Percentiles rank a stretch among this genome's conserved stretches.
Evolutionary conservation across 805 yeast species (phyloP).

Genomic region (Alloascoidea africana): DNA sequence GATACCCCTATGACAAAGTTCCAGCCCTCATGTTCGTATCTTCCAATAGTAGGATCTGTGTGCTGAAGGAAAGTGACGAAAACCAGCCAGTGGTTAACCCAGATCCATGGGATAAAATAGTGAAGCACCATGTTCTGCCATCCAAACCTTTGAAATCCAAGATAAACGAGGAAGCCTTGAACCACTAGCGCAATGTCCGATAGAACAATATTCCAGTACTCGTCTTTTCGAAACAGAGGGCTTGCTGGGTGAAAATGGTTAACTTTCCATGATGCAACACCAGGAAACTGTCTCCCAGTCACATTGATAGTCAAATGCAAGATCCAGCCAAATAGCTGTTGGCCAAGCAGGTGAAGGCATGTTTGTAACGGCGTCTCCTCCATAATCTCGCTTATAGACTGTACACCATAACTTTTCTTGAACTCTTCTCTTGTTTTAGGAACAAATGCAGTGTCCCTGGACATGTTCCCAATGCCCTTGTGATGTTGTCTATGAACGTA

Average conservation of each 20-base stretch:
- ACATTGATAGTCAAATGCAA: slow-evolving; percentile 52
- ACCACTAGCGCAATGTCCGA: slow-evolving; percentile 58
- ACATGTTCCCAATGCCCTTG: slow-evolving; percentile 75
- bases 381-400: slow-evolving; percentile 34
- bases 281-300: slow-evolving; percentile 55
- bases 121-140: slow-evolving; percentile 44
- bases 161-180: slow-evolving; percentile 36
- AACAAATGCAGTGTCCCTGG: slow-evolving; percentile 75
- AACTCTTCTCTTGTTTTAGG: slow-evolving; percentile 54
- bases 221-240: slow-evolving; percentile 59
- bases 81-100: slow-evolving; percentile 84
- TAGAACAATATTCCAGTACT: slow-evolving; percentile 55
- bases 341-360: slow-evolving; percentile 36
- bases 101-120: slow-evolving; percentile 65
- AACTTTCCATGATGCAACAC: slow-evolving; percentile 28
- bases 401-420: slow-evolving; percentile 21
- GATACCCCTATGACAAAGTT: slow-evolving; percentile 67
- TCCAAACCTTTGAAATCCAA: slow-evolving; percentile 50
- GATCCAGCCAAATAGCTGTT: slow-evolving; percentile 72
- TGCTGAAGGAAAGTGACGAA: slow-evolving; percentile 79
- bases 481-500: slow-evolving; percentile 77
- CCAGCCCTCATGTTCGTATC: slow-evolving; percentile 65
- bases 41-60: slow-evolving; percentile 67
- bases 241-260: slow-evolving; percentile 64
- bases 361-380: slow-evolving; percentile 68